Evolutionary conservation across 257 asterid genomes (phyloP).

Genomic region (Coffea canephora): DNA sequence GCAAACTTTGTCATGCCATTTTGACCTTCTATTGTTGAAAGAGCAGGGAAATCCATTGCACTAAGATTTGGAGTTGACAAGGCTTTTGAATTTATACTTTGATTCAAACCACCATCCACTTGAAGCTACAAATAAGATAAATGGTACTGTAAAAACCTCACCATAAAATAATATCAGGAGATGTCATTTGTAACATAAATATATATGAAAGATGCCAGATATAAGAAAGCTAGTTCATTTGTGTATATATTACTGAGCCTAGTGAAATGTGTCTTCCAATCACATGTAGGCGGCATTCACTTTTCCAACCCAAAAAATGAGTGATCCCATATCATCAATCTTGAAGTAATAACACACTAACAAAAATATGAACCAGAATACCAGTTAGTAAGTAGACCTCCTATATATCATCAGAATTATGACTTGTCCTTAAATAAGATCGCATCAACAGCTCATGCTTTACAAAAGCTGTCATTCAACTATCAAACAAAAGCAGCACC

Average conservation of each 20-base stretch:
- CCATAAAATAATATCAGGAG: not conserved
- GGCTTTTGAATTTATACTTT: constrained; percentile 53
- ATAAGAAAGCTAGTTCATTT: not conserved
- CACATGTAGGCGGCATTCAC: not conserved
- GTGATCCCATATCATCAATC: not conserved
- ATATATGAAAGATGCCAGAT: not conserved
- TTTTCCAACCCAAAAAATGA: not conserved
- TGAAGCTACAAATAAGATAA: constrained; percentile 50
- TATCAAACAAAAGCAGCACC: not conserved
- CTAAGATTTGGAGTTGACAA: constrained; percentile 66
- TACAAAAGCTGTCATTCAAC: not conserved
- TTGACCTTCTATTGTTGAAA: constrained; percentile 54
- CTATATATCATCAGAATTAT: not conserved
- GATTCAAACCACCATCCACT: constrained; percentile 65
- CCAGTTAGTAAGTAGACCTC: not conserved
- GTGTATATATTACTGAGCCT: not conserved
- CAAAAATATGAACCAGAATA: not conserved
- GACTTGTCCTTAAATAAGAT: not conserved
- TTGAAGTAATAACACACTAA: not conserved
- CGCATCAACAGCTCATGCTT: not conserved
- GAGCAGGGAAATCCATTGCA: constrained; percentile 91
- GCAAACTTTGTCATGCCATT: constrained; percentile 45
- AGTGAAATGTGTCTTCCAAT: not conserved
- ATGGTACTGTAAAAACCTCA: constrained; percentile 14
- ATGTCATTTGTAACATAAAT: too few relatives aligned